phyloP scores from a whole-genome alignment of 2,329 filamentous ascomycete genomes.

The Penicillium sp. region DNA sequence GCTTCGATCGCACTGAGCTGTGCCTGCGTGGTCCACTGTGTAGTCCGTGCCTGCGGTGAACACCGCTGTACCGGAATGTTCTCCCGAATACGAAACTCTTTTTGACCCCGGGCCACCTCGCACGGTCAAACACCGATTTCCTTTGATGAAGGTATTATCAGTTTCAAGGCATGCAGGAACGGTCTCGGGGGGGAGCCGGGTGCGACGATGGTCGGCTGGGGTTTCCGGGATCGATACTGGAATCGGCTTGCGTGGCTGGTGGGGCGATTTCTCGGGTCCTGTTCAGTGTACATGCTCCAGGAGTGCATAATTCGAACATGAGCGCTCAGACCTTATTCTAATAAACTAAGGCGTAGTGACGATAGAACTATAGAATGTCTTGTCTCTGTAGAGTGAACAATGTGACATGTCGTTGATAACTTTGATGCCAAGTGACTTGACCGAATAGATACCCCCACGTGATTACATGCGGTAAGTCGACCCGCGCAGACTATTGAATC shows the following conservation, averaged over 20 bases:
- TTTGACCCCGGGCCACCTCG: not conserved
- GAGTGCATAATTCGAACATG: no score
- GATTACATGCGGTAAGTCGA: conserved; percentile 1
- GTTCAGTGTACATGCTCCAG: no score
- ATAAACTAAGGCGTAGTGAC: no score
- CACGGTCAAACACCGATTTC: not conserved
- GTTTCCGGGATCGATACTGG: not conserved
- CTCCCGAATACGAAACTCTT: not conserved
- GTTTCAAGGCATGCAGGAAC: not conserved
- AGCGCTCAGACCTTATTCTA: no score
- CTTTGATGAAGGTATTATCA: not conserved
- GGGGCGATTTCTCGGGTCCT: not conserved
- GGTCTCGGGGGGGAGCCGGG: not conserved
- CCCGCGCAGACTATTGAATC: conserved; percentile 11
- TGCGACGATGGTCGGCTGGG: not conserved
- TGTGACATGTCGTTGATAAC: not conserved
- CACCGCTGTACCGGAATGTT: conserved; percentile 9
- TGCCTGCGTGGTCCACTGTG: not conserved
- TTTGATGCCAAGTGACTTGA: not conserved
- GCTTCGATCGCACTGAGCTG: not conserved
- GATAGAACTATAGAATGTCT: not conserved
- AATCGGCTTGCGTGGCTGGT: not conserved
- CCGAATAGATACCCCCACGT: conserved; percentile 1
- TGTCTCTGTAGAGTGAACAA: not conserved
- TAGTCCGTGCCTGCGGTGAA: not conserved